phyloP scores from a whole-genome alignment of 75 land plant genomes.

The Picea sitchensis region DNA sequence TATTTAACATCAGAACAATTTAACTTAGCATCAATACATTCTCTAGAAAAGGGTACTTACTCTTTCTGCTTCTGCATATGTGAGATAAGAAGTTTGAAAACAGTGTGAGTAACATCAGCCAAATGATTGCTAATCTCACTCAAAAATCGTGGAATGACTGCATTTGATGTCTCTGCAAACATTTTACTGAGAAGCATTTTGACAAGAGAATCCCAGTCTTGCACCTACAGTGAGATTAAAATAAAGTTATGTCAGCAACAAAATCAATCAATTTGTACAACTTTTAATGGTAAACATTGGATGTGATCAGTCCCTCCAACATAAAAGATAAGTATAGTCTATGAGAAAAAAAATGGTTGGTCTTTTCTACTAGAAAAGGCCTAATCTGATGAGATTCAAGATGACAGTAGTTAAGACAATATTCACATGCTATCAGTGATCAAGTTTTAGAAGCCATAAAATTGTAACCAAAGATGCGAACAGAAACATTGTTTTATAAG shows the following conservation, averaged over 20 bases:
- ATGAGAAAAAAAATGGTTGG: neutral
- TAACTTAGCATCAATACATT: neutral
- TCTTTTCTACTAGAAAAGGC: neutral
- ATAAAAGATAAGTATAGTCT: neutral
- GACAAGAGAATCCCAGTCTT: constrained; percentile 55
- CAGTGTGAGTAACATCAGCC: constrained; percentile 33
- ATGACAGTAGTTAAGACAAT: neutral
- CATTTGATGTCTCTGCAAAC: constrained; percentile 82
- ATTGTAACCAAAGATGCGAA: neutral
- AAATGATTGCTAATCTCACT: constrained; percentile 59
- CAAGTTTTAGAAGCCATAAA: neutral
- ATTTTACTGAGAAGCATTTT: constrained; percentile 61
- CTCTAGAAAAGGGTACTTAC: constrained; percentile 34
- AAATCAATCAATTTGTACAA: neutral
- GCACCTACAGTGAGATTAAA: constrained; percentile 36
- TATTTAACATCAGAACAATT: no score
- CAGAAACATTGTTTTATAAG: neutral
- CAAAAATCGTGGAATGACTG: constrained; percentile 61
- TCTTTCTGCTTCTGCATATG: constrained; percentile 38
- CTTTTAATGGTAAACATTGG: neutral
- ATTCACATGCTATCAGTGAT: neutral
- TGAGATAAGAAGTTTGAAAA: constrained; percentile 39
- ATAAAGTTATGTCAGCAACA: neutral
- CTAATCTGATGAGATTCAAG: neutral
- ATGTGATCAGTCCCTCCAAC: neutral